Evolutionary conservation across 768 basidiomycete genomes (phyloP), one percentile per base, ranked within the genome.

Genomic region (Mycena polygramma): DNA sequence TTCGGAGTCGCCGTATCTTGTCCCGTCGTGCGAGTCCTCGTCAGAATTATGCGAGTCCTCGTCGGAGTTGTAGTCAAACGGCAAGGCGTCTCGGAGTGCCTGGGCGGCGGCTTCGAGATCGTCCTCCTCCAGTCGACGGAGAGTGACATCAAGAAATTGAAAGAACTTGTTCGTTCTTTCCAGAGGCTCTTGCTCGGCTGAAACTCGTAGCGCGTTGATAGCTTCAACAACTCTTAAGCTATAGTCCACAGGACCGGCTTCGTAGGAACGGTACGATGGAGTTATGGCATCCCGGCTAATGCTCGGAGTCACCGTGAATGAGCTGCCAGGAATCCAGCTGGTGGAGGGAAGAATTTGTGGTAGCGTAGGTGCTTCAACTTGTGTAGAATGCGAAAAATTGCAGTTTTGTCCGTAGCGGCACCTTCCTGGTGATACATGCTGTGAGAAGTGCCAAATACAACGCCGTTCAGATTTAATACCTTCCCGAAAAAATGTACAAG

Each of bases 401-500:
- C 68, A 69, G 0, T 58, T 22, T 20, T 45, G 26, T 30, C 68
- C 68, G n/a, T 58, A 63, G 19, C 62, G 62, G 22, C 68, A 63
- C 15, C 68, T 37, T 49, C 68, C 68, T 69, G 30, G 26, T 35
- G 7, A 14, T 3, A 48, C 35, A 6, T 30, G 2, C 15, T 49
- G 20, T 19, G 37, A 26, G 37, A 41, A 52, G n/a, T 45, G 10
- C 1, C 2, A 22, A 7, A 39, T 13, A 30, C 17, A 11, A 19
- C 7, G 45, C 7, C 45, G 9, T 1, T 14, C 45, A 7, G 17
- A 46, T 46, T 14, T 19, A 46, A 2, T 53, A 54, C 68, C 68
- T 58, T 69, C 55, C 35, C 52, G 55, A 10, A 63, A 63, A 39
- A 69, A 69, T 36, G 7, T 58, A 30, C 68, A 63, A 39, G 24